A percentile compares a stretch with the other conserved stretches of the same genome.
Conservation (phyloP, 305 asterid genomes). For the Fraxinus nigra region DNA sequence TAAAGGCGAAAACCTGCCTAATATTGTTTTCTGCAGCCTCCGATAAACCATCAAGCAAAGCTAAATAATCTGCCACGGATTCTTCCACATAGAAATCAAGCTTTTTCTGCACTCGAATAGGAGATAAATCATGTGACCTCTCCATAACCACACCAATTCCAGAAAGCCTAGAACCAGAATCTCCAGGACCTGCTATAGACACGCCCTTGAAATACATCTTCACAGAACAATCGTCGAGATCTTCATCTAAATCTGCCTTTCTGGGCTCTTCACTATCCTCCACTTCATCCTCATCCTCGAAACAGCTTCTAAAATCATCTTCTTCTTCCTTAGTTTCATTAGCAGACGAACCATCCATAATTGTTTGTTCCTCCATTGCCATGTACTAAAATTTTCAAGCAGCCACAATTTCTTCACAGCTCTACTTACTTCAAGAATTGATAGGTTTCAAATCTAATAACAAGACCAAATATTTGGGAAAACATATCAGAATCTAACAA, state of each 20-base stretch:
- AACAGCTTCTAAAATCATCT: conserved; percentile 91
- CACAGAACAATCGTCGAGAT: conserved; percentile 42
- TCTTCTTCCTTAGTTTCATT: conserved; percentile 63
- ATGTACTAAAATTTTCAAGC: conserved; percentile 15
- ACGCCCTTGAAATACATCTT: conserved; percentile 80
- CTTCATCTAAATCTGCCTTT: conserved; percentile 26
- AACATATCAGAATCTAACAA: conserved; percentile 2
- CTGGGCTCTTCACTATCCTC: conserved; percentile 43
- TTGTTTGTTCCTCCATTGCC: conserved; percentile 40
- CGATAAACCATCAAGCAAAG: conserved; percentile 81
- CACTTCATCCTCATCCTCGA: conserved; percentile 72
- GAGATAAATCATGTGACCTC: conserved; percentile 33
- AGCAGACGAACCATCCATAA: conserved; percentile 22
- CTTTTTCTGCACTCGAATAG: conserved; percentile 75
- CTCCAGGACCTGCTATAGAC: conserved; percentile 63
- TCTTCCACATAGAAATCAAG: conserved; percentile 83
- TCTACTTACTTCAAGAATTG: neutral
- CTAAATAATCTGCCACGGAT: conserved; percentile 75
- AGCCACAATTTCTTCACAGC: conserved; percentile 18
- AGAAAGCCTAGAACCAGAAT: conserved; percentile 61
- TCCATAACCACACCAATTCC: conserved; percentile 90
- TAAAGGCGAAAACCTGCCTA: conserved; percentile 54
- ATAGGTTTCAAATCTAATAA: neutral
- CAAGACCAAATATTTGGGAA: conserved; percentile 22
- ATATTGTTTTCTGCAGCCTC: conserved; percentile 55